phyloP scores from a whole-genome alignment of 805 yeast genomes.

The Candida ulmi region DNA sequence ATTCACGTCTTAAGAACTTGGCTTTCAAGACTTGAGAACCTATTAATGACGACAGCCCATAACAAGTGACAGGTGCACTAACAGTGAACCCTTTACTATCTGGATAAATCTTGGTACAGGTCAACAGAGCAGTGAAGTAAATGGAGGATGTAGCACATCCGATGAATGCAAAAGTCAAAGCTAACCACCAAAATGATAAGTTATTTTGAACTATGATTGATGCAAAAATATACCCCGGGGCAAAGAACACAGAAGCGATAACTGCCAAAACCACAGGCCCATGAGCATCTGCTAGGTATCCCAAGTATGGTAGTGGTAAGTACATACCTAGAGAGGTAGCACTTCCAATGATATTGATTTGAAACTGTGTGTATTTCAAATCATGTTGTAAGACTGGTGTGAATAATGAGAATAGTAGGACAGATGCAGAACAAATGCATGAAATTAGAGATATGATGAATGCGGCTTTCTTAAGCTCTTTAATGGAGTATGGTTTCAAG shows the following conservation, averaged over 20 bases:
- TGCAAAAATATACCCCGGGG: conserved; percentile 62
- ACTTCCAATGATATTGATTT: conserved; percentile 70
- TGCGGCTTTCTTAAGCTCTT: conserved; percentile 39
- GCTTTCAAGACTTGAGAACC: conserved; percentile 58
- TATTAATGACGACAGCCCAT: conserved; percentile 76
- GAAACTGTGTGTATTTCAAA: conserved; percentile 59
- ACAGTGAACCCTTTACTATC: conserved; percentile 72
- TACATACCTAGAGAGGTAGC: conserved; percentile 78
- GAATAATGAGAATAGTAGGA: conserved; percentile 75
- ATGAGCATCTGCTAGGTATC: conserved; percentile 77
- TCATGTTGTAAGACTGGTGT: conserved; percentile 58
- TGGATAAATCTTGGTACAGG: conserved; percentile 86
- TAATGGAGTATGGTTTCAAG: conserved; percentile 36
- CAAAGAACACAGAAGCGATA: conserved; percentile 52
- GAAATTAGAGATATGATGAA: conserved; percentile 53
- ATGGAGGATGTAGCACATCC: conserved; percentile 72
- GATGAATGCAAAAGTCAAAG: conserved; percentile 49
- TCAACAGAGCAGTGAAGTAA: conserved; percentile 63
- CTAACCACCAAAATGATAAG: conserved; percentile 29
- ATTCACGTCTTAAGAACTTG: conserved; percentile 19
- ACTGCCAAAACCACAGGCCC: conserved; percentile 73
- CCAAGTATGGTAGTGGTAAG: conserved; percentile 74
- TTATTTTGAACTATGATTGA: conserved; percentile 28
- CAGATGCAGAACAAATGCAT: conserved; percentile 78
- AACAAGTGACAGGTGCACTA: conserved; percentile 82